Evolutionary conservation across 352 stramenopile species (phyloP).

Genomic region (Nothophytophthora sp.): DNA sequence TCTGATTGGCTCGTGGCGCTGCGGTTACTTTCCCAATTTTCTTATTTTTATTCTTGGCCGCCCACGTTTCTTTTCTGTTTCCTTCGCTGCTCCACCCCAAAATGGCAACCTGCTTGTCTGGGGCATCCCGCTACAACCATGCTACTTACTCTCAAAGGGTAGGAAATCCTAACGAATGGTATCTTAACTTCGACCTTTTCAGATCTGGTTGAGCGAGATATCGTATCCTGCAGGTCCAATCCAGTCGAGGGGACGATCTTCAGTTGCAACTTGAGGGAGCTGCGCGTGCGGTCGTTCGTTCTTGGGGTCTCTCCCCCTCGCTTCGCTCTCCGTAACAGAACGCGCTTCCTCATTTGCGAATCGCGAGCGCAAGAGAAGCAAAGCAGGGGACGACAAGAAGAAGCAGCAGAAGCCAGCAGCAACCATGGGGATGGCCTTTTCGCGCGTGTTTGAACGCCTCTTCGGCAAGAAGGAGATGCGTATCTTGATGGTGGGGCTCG

Average conservation of each 20-base stretch:
- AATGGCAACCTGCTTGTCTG: too few relatives aligned
- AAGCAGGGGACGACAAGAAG: constrained; percentile 13
- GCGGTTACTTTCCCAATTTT: constrained; percentile 9
- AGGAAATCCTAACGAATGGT: too few relatives aligned
- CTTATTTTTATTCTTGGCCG: not conserved
- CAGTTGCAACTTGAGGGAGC: not conserved
- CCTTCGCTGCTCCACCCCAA: too few relatives aligned
- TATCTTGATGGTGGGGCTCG: constrained; percentile 99
- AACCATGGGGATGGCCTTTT: constrained; percentile 99
- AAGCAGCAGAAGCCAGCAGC: constrained; percentile 17
- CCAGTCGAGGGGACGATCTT: not conserved
- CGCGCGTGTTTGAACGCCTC: constrained; percentile 96
- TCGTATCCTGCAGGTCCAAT: not conserved
- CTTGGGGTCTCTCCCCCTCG: not conserved
- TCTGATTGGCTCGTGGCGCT: constrained; percentile 25
- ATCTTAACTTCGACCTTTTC: not conserved
- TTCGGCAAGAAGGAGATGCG: constrained; percentile 99
- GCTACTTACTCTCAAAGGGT: too few relatives aligned
- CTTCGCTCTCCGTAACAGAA: too few relatives aligned
- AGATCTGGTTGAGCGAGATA: not conserved
- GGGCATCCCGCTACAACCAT: too few relatives aligned
- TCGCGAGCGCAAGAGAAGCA: constrained; percentile 36
- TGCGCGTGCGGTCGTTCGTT: not conserved
- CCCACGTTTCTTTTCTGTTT: too few relatives aligned
- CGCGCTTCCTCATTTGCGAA: constrained; percentile 58